These are phyloP conservation scores for Trifolium fragiferum DNA, from an alignment of 306 rosid species.

Conservation along the genomic window DNA sequence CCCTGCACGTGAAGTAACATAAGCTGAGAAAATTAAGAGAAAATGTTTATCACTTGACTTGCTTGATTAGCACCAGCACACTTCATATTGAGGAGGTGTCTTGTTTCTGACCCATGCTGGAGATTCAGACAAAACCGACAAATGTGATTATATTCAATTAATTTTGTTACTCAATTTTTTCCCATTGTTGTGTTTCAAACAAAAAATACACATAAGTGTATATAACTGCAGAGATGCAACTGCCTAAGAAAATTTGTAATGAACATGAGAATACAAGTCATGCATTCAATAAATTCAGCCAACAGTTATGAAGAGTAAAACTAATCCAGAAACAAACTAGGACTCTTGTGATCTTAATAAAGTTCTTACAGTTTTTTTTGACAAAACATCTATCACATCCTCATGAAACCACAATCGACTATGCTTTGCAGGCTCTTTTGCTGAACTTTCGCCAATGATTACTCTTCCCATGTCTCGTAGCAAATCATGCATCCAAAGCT, in stretches of 20 bases:
- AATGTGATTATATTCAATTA: no score
- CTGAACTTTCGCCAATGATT: constrained; percentile 31
- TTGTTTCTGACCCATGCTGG: no score
- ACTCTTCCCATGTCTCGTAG: constrained; percentile 50
- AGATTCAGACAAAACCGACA: no score
- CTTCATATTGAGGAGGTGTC: background rate
- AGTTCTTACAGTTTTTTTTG: no score
- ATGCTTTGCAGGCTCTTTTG: background rate
- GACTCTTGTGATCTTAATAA: background rate
- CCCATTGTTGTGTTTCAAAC: no score
- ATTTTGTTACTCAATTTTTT: background rate
- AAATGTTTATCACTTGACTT: background rate
- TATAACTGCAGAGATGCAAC: no score
- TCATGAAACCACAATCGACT: no score
- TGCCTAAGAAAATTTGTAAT: no score
- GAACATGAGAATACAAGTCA: background rate
- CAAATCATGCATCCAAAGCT: constrained; percentile 39
- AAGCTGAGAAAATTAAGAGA: background rate
- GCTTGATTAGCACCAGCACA: background rate
- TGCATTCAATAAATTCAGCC: background rate
- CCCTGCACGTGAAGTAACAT: background rate
- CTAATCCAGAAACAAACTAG: background rate
- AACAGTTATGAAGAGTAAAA: background rate
- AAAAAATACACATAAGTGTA: no score
- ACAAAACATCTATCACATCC: no score